A percentile compares a stretch with the other conserved stretches of the same genome.
Conservation (phyloP, 2,329 filamentous ascomycete genomes). For the Rachicladosporium sp. region DNA sequence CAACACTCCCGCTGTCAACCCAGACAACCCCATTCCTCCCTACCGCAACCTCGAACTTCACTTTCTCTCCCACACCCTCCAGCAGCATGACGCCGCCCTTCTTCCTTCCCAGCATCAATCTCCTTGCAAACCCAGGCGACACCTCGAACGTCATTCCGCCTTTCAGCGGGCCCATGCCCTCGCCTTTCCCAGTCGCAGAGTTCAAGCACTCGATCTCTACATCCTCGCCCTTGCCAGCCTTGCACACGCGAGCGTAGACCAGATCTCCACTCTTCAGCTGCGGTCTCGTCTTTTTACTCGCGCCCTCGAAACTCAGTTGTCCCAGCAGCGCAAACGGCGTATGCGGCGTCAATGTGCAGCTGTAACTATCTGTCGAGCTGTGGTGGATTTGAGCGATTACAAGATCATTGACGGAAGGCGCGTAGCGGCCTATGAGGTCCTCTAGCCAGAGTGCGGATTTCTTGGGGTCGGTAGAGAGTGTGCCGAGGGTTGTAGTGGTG, state of each 20-base stretch:
- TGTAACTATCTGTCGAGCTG: conserved; percentile 63
- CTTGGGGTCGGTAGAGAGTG: conserved; percentile 53
- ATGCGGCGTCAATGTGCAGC: conserved; percentile 59
- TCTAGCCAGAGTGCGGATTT: conserved; percentile 75
- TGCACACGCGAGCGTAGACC: conserved; percentile 75
- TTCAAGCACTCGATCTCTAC: conserved; percentile 85
- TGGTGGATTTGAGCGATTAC: conserved; percentile 78
- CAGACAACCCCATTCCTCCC: conserved; percentile 87
- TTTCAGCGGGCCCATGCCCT: conserved; percentile 71
- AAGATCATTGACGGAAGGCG: conserved; percentile 67
- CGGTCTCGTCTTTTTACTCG: conserved; percentile 82
- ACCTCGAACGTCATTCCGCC: conserved; percentile 80
- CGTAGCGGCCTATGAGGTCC: conserved; percentile 58
- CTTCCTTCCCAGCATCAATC: conserved; percentile 53
- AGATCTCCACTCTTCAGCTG: conserved; percentile 61
- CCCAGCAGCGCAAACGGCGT: conserved; percentile 57
- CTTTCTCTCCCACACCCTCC: conserved; percentile 67
- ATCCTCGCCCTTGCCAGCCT: conserved; percentile 72
- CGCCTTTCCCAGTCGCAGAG: conserved; percentile 71
- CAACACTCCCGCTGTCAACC: conserved; percentile 68
- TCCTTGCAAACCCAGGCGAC: conserved; percentile 67
- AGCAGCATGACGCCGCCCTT: conserved; percentile 58
- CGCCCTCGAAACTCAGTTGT: conserved; percentile 84
- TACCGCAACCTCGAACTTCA: conserved; percentile 87
- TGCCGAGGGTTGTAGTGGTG: conserved; percentile 54